Percentiles rank a stretch among this genome's conserved stretches.
phyloP scores from a whole-genome alignment of 805 yeast genomes.

The Pichia sporocuriosa region DNA sequence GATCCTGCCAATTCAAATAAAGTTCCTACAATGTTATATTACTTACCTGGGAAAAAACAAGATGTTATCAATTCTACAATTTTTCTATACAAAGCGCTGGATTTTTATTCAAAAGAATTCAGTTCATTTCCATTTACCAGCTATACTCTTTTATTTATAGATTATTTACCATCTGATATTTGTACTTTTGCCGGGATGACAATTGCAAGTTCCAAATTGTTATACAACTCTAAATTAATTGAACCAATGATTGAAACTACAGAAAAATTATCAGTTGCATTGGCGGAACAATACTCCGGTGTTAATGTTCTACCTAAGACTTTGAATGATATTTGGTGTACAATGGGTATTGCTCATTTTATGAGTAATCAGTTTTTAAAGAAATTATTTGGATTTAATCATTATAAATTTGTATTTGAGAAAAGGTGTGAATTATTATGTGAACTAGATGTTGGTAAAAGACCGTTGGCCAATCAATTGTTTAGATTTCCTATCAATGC shows the following conservation, averaged over 20 bases:
- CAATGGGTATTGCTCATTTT: constrained; percentile 74
- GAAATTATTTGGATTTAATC: constrained; percentile 75
- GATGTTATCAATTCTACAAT: constrained; percentile 66
- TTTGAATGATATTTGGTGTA: constrained; percentile 82
- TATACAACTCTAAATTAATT: constrained; percentile 67
- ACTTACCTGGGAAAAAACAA: constrained; percentile 50
- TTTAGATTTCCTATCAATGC: constrained; percentile 54
- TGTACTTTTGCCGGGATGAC: constrained; percentile 73
- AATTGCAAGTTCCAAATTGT: constrained; percentile 48
- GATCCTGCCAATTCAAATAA: constrained; percentile 25
- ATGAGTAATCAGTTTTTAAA: constrained; percentile 72
- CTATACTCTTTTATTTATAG: constrained; percentile 69
- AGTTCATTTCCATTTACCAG: constrained; percentile 91
- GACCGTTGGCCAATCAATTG: constrained; percentile 73
- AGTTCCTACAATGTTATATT: constrained; percentile 56
- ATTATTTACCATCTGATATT: constrained; percentile 41
- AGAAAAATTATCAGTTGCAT: constrained; percentile 56
- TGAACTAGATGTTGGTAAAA: constrained; percentile 65
- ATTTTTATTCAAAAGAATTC: constrained; percentile 76
- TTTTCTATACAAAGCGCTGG: constrained; percentile 71
- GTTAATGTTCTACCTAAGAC: constrained; percentile 78
- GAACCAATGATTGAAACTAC: constrained; percentile 75
- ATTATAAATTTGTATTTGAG: constrained; percentile 66
- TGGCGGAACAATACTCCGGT: constrained; percentile 92
- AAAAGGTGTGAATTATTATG: constrained; percentile 59